These are phyloP conservation scores for Litchi chinensis DNA, from an alignment of 345 rosid genomes.

Conservation along the genomic window DNA sequence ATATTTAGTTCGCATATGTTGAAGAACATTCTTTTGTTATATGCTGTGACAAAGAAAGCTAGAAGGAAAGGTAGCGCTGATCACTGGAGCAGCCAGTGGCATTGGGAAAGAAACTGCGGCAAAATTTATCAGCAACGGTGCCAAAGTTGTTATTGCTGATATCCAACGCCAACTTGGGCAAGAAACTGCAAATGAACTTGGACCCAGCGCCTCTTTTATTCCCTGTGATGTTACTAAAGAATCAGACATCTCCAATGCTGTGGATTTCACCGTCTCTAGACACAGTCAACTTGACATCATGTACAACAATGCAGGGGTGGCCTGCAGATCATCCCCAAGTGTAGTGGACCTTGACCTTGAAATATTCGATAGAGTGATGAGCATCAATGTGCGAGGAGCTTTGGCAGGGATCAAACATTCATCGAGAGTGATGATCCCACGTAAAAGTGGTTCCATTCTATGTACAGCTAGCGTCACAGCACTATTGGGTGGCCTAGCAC, in stretches of 20 bases:
- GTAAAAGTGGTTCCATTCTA: conserved; percentile 56
- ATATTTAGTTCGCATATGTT: background rate
- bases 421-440: conserved; percentile 78
- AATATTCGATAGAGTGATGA: conserved; percentile 61
- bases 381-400: conserved; percentile 71
- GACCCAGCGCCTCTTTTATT: conserved; percentile 55
- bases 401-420: conserved; percentile 77
- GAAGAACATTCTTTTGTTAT: conserved; percentile 5
- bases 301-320: conserved; percentile 83
- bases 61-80: conserved; percentile 79
- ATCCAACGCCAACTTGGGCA: conserved; percentile 56
- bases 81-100: conserved; percentile 92
- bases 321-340: conserved; percentile 62
- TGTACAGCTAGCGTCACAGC: conserved; percentile 78
- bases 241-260: conserved; percentile 61
- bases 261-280: conserved; percentile 57
- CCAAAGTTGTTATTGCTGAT: conserved; percentile 82
- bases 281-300: conserved; percentile 63
- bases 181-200: conserved; percentile 58
- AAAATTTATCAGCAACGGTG: conserved; percentile 69
- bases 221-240: conserved; percentile 75
- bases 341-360: conserved; percentile 69
- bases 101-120: conserved; percentile 80
- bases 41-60: conserved; percentile 47
- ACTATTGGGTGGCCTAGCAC: conserved; percentile 65